Evolutionary conservation across 108 stramenopile genomes (phyloP).

Genomic region (Skeletonema grethae): DNA sequence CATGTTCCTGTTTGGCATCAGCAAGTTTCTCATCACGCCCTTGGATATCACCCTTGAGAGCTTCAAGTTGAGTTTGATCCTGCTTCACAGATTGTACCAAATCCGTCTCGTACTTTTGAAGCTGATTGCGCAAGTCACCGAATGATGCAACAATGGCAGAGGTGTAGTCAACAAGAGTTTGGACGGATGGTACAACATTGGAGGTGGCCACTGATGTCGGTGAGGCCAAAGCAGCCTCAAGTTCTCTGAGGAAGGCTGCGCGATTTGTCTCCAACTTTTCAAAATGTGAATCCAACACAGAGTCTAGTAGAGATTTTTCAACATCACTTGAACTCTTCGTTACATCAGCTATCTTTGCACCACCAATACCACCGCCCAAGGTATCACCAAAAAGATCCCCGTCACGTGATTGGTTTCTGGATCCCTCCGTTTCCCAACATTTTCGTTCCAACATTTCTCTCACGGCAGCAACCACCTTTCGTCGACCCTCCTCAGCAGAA

Average conservation of each 20-base stretch:
- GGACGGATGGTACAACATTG: conserved; percentile 43
- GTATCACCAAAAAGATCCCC: conserved; percentile 3
- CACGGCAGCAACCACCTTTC: conserved; percentile 60
- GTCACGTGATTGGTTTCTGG: conserved; percentile 22
- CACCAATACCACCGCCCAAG: neutral
- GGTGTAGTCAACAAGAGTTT: conserved; percentile 41
- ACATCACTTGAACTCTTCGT: conserved; percentile 7
- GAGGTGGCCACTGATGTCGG: conserved; percentile 38
- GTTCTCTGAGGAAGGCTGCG: conserved; percentile 37
- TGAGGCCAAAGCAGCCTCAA: conserved; percentile 35
- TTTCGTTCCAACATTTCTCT: conserved; percentile 65
- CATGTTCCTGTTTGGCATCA: conserved; percentile 47
- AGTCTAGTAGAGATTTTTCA: conserved; percentile 20
- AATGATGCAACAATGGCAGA: conserved; percentile 45
- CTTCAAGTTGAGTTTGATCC: conserved; percentile 61
- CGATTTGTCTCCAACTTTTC: conserved; percentile 70
- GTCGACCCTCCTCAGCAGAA: conserved; percentile 67
- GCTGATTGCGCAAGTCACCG: conserved; percentile 48
- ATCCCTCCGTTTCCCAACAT: conserved; percentile 39
- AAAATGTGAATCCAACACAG: conserved; percentile 51
- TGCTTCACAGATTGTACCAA: conserved; percentile 55
- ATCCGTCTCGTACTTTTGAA: conserved; percentile 57
- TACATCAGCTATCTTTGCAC: neutral
- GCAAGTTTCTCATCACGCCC: conserved; percentile 50
- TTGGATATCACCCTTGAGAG: conserved; percentile 56